Conservation (phyloP, 78 protist genomes). For the Isochrysis galbana region DNA sequence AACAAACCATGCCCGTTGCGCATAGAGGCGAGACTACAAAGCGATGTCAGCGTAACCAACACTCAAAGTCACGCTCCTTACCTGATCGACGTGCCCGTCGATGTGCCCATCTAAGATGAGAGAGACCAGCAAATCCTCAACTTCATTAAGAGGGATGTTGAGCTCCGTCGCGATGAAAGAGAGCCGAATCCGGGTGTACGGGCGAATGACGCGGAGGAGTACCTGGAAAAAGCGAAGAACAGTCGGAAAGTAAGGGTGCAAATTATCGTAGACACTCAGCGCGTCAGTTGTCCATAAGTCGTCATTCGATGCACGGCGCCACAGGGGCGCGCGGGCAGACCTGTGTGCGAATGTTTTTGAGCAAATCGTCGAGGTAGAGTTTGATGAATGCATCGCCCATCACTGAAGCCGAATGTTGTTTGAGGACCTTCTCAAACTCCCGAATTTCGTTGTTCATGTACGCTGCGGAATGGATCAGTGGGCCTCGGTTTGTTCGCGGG, state of each 20-base stretch:
- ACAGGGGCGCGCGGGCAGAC: not conserved
- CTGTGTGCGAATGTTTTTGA: constrained; percentile 72
- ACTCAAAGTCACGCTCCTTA: too few species aligned
- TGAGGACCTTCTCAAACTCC: not conserved
- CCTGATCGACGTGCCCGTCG: constrained; percentile 82
- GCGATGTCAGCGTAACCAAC: too few species aligned
- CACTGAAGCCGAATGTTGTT: constrained; percentile 30
- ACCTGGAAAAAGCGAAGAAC: constrained; percentile 67
- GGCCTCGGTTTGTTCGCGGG: too few species aligned
- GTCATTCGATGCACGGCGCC: too few species aligned
- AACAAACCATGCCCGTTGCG: too few species aligned
- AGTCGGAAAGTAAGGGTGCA: too few species aligned
- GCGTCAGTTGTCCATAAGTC: too few species aligned
- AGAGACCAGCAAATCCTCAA: constrained; percentile 78
- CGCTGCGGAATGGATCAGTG: too few species aligned
- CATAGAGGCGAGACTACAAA: too few species aligned
- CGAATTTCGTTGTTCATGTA: constrained; percentile 68
- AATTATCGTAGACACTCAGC: too few species aligned
- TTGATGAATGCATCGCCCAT: constrained; percentile 88
- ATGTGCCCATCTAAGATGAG: constrained; percentile 85
- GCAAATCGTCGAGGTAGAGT: constrained; percentile 80
- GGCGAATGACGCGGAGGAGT: constrained; percentile 76
- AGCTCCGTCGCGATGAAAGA: constrained; percentile 81
- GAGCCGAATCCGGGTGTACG: constrained; percentile 88
- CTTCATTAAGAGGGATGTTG: constrained; percentile 71